Conservation (phyloP, 1,284 basidiomycete species). For the Microbotryomycetes sp. region DNA sequence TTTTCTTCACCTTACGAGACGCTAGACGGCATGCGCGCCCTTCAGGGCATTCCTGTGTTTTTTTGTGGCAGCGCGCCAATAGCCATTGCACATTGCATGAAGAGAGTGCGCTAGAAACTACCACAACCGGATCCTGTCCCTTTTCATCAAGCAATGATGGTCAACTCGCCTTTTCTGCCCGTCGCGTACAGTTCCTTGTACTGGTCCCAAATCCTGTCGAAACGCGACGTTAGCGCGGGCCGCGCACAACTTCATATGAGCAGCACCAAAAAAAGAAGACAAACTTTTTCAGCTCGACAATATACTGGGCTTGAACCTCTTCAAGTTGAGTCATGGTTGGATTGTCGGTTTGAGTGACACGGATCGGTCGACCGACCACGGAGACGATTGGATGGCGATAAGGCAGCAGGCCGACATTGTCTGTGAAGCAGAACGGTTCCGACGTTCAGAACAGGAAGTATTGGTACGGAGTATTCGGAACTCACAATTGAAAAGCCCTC, state of each 20-base stretch:
- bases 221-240: not conserved
- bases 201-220: slow-evolving; percentile 79
- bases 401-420: slow-evolving; percentile 84
- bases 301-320: slow-evolving; percentile 75
- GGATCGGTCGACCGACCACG: slow-evolving; percentile 86
- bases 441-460: no score
- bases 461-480: slow-evolving; percentile 5
- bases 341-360: slow-evolving; percentile 65
- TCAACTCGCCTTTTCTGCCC: slow-evolving; percentile 47
- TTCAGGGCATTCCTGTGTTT: not conserved
- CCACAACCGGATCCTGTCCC: not conserved
- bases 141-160: slow-evolving; percentile 33
- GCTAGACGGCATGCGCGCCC: no score
- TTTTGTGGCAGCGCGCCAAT: not conserved
- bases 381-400: slow-evolving; percentile 90
- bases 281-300: slow-evolving; percentile 60
- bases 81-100: not conserved
- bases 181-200: slow-evolving; percentile 84
- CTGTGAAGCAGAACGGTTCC: slow-evolving; percentile 43
- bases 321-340: slow-evolving; percentile 74
- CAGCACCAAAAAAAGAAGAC: no score
- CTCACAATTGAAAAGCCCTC: slow-evolving; percentile 72
- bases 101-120: not conserved
- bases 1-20: no score
- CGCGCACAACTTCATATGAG: no score